phyloP scores from a whole-genome alignment of 202 grass and related monocot species.

The Carex sylvatica region DNA sequence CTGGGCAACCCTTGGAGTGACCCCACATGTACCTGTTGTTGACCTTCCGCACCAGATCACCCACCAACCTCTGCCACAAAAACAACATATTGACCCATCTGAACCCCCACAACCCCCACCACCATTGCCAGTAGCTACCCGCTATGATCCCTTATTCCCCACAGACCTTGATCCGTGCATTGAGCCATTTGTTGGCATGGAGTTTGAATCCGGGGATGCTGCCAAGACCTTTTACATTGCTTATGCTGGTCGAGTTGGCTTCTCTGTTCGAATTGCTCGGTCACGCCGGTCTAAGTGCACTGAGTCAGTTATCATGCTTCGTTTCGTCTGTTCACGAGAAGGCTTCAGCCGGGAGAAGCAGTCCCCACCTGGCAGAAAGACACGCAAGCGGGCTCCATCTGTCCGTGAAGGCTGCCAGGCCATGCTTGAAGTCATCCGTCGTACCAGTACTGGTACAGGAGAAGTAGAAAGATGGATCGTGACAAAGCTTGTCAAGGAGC shows the following conservation, averaged over 20 bases:
- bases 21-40: conserved; percentile 56
- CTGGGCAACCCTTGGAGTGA: conserved; percentile 81
- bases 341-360: conserved; percentile 82
- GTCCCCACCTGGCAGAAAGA: conserved; percentile 60
- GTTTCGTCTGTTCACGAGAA: conserved; percentile 87
- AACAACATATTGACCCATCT: conserved; percentile 31
- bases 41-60: conserved; percentile 54
- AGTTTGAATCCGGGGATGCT: conserved; percentile 84
- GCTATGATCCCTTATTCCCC: conserved; percentile 73
- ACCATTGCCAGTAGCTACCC: conserved; percentile 2
- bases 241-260: conserved; percentile 83
- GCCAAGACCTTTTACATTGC: conserved; percentile 98
- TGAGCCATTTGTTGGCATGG: conserved; percentile 83
- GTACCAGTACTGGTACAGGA: conserved; percentile 21
- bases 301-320: conserved; percentile 89
- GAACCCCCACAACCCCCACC: conserved; percentile 22
- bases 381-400: conserved; percentile 66
- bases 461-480: conserved; percentile 64
- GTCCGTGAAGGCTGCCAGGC: conserved; percentile 92
- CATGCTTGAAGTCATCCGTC: conserved; percentile 92
- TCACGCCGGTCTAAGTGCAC: conserved; percentile 81
- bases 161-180: conserved; percentile 49
- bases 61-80: conserved; percentile 40
- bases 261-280: conserved; percentile 73
- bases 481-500: conserved; percentile 95